Conservation (phyloP, 1,284 basidiomycete species). For the Bothia castanella region DNA sequence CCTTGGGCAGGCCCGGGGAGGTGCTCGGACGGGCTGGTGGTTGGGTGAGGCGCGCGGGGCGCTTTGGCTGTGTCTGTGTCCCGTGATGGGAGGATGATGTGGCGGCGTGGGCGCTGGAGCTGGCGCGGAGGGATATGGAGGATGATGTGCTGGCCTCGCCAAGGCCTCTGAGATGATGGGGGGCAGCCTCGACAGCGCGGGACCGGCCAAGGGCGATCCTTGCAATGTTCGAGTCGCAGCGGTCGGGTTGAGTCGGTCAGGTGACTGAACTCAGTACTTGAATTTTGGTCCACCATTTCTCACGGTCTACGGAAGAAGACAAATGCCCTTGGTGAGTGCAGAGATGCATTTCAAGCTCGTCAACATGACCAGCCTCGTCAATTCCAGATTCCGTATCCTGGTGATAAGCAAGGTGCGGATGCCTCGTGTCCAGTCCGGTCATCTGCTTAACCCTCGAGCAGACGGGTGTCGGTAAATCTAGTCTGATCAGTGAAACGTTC, state of each 20-base stretch:
- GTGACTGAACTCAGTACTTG: too few relatives aligned
- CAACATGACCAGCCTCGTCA: too few relatives aligned
- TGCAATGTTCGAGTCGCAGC: too few relatives aligned
- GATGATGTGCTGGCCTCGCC: constrained; percentile 28
- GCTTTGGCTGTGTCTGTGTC: constrained; percentile 5
- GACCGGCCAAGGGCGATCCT: too few relatives aligned
- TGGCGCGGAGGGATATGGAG: constrained; percentile 19
- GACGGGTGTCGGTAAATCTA: constrained; percentile 2
- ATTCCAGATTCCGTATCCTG: not conserved
- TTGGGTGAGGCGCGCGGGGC: constrained; percentile 21
- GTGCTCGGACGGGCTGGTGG: constrained; percentile 10
- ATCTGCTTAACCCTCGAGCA: not conserved
- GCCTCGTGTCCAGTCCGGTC: not conserved
- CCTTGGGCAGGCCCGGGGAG: not conserved
- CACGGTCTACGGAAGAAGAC: too few relatives aligned
- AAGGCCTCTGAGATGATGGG: too few relatives aligned
- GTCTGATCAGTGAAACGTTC: not conserved
- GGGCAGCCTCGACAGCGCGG: too few relatives aligned
- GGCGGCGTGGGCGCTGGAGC: constrained; percentile 9
- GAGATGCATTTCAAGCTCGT: too few relatives aligned
- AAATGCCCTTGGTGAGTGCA: too few relatives aligned
- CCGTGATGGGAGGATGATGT: constrained; percentile 25
- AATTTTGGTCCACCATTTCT: too few relatives aligned
- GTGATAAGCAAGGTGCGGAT: not conserved
- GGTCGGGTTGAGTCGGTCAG: too few relatives aligned